Base-by-base conservation (phyloP, 495 filamentous ascomycete genomes). In the Delitschia confertaspora region DNA sequence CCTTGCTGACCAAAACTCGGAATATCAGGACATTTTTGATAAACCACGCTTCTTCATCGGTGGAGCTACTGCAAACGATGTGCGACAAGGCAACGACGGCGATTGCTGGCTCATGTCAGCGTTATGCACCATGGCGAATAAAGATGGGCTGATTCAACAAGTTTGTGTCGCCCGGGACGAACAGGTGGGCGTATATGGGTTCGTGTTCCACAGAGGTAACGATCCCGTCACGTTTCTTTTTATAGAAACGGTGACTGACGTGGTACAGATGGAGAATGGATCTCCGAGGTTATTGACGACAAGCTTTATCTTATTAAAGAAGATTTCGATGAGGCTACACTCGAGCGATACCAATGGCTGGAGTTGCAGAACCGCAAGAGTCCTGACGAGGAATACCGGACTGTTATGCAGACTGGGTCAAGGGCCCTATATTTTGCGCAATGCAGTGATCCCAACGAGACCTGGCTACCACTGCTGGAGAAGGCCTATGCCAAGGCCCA, bases 401-500 rank as follows among this genome's bases (percentile, higher is more conserved):
- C 73, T 39, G 73, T 72, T 1, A 84, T 80, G 61, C 87, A 93
- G 60, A 81, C 74, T 3, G 80, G 80, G 5, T 88, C 82, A 4
- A 71, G 78, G 16, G 83, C 88, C 0, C 59, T 96, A 4, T 88
- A 84, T 52, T 94, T 93, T 65, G 85, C 86, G 1, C 83, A 87
- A 53, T 94, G 88, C 61, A 74, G 76, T 51, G 76, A 88, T 55
- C 70, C 76, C 18, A 88, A 93, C 56, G 89, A 96, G 66, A 96
- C 87, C 0, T 96, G 89, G 89, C 68, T 96, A 19, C 89, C 89
- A 1, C 65, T 96, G 33, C 73, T 96, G 3, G 89, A 96, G 57
- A 96, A 96, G 62, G 89, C 89, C 0, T 96, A 91, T 63, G 89
- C 89, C 33, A 96, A 96, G 61, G 88, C 87, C 8, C 89, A 96